Conservation (phyloP, 2,329 filamentous ascomycete genomes). For the Bipolaris gigantea region DNA sequence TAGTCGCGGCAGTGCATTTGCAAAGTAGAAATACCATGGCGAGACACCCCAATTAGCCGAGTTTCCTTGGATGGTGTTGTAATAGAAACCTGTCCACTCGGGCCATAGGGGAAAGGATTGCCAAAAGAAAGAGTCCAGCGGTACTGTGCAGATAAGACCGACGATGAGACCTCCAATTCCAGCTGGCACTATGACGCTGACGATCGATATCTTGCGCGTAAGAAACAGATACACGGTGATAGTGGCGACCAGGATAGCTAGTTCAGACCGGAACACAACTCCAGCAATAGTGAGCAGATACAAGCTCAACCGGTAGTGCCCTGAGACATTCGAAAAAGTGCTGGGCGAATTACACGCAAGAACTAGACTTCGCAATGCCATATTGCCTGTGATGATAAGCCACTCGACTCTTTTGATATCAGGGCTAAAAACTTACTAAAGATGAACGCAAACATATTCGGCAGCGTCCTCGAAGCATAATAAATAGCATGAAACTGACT, state of each 20-base stretch:
- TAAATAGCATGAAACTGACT: constrained; percentile 92
- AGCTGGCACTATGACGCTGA: constrained; percentile 64
- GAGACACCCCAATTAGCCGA: constrained; percentile 86
- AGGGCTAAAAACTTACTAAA: constrained; percentile 62
- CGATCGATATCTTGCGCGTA: constrained; percentile 56
- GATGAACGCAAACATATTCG: constrained; percentile 95
- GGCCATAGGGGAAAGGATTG: constrained; percentile 78
- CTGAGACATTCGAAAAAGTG: constrained; percentile 41
- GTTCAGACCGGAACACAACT: constrained; percentile 84
- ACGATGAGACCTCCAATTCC: constrained; percentile 67
- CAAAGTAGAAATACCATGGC: constrained; percentile 85
- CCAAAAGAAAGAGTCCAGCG: constrained; percentile 93
- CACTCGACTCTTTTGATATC: neutral
- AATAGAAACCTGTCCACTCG: constrained; percentile 85
- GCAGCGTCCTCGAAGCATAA: constrained; percentile 87
- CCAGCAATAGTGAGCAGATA: constrained; percentile 77
- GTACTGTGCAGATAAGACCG: constrained; percentile 70
- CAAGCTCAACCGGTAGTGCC: constrained; percentile 65
- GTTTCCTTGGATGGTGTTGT: constrained; percentile 83
- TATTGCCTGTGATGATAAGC: constrained; percentile 57
- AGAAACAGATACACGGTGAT: constrained; percentile 67
- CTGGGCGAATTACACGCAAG: constrained; percentile 48
- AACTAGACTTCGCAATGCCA: constrained; percentile 60
- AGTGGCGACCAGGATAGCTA: constrained; percentile 76
- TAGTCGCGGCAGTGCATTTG: constrained; percentile 77